Evolutionary conservation across 495 filamentous ascomycete species (phyloP).

Genomic region (Chaetomium fimeti): DNA sequence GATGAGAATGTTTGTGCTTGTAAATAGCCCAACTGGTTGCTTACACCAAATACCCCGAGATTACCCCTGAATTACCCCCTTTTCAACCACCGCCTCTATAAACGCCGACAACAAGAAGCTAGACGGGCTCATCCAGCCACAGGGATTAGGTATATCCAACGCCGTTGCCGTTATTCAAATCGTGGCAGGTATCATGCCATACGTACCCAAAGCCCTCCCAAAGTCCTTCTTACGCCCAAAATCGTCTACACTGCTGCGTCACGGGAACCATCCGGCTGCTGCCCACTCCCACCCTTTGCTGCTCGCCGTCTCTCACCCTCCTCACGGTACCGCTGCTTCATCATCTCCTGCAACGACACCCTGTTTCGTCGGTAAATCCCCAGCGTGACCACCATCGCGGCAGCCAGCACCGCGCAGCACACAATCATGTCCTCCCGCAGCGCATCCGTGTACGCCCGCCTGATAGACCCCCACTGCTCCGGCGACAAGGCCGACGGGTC

Average conservation of each 20-base stretch:
- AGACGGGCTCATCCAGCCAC: background rate
- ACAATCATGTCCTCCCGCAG: slow-evolving; percentile 44
- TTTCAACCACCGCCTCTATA: background rate
- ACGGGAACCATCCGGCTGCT: background rate
- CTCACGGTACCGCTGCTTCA: slow-evolving; percentile 26
- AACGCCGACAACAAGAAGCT: background rate
- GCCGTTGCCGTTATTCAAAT: background rate
- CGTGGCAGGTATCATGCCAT: background rate
- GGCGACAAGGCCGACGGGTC: slow-evolving; percentile 9
- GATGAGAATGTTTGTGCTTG: too few relatives aligned
- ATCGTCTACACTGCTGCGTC: background rate
- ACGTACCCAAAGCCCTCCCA: background rate
- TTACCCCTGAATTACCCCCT: background rate
- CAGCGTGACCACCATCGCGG: slow-evolving; percentile 34
- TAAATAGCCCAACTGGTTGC: too few relatives aligned
- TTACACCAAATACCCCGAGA: background rate
- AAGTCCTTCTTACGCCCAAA: background rate
- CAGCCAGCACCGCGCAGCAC: slow-evolving; percentile 36
- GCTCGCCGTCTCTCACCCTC: slow-evolving; percentile 21
- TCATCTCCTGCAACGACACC: slow-evolving; percentile 27
- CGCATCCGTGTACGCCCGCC: slow-evolving; percentile 39
- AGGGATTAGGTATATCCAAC: background rate
- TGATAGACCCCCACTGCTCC: slow-evolving; percentile 24
- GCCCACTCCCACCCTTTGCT: background rate
- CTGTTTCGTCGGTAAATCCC: slow-evolving; percentile 35